phyloP scores from a whole-genome alignment of 2,329 filamentous ascomycete species.

The Talaromyces rugulosus region DNA sequence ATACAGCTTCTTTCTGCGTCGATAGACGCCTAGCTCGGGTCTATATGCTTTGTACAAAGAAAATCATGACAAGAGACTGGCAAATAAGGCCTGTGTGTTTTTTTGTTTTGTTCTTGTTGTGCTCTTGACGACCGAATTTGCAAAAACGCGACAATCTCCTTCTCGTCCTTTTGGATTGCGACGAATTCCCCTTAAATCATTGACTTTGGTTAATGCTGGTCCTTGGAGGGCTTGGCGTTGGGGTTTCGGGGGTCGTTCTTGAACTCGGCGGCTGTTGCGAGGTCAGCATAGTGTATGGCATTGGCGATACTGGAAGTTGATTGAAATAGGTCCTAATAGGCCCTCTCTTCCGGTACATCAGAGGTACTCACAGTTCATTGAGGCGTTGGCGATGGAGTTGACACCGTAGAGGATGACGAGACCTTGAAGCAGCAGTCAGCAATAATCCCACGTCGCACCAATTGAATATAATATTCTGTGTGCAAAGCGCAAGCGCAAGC shows the following conservation, averaged over 20 bases:
- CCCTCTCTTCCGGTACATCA: not conserved
- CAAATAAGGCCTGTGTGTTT: not conserved
- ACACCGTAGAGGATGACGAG: conserved; percentile 84
- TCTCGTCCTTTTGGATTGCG: not conserved
- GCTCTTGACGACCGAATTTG: not conserved
- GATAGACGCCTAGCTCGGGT: conserved; percentile 29
- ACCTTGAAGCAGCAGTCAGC: conserved; percentile 49
- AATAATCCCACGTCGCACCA: not conserved
- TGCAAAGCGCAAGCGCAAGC: not conserved
- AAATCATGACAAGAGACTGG: conserved; percentile 18
- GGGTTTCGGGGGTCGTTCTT: conserved; percentile 93
- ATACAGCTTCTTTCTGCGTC: conserved; percentile 37
- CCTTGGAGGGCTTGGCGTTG: conserved; percentile 34
- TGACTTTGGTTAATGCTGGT: conserved; percentile 18
- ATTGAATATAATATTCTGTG: not conserved
- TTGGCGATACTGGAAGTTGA: not conserved
- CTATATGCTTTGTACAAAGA: conserved; percentile 38
- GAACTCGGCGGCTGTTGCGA: conserved; percentile 75
- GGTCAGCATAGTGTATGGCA: not conserved
- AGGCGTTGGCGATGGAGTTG: conserved; percentile 73
- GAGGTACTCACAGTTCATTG: conserved; percentile 70
- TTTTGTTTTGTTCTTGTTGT: not conserved
- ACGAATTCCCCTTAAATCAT: not conserved
- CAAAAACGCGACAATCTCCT: not conserved
- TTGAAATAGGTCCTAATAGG: not conserved